Conservation (phyloP, 768 basidiomycete species). For the Lactifluus hygrophoroides region DNA sequence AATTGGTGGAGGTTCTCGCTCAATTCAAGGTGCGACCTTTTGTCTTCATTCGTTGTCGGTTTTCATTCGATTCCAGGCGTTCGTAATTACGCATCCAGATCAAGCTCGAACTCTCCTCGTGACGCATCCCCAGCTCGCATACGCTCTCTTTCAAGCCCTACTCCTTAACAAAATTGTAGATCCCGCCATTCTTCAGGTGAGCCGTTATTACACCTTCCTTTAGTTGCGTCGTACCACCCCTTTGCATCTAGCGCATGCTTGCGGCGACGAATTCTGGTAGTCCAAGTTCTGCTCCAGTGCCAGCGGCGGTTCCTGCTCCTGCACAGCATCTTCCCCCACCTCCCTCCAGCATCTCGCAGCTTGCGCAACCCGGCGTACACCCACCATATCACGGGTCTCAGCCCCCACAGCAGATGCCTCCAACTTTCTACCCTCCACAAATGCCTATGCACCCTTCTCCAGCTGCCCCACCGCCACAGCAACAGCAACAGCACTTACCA, state of each 20-base stretch:
- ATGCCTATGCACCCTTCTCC: conserved; percentile 29
- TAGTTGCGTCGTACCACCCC: neutral
- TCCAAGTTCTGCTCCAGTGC: conserved; percentile 5
- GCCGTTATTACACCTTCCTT: neutral
- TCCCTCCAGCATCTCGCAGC: conserved; percentile 23
- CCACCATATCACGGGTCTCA: conserved; percentile 14
- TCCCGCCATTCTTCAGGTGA: conserved; percentile 70
- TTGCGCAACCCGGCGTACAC: conserved; percentile 21
- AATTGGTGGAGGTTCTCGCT: conserved; percentile 89
- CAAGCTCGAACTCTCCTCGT: conserved; percentile 74
- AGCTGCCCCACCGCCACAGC: conserved; percentile 28
- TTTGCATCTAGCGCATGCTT: conserved; percentile 38
- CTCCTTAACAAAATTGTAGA: conserved; percentile 92
- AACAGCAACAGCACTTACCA: conserved; percentile 24
- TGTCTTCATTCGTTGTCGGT: neutral
- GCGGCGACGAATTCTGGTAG: conserved; percentile 28
- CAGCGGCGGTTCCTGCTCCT: conserved; percentile 19
- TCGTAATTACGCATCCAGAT: conserved; percentile 86
- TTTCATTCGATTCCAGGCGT: conserved; percentile 48
- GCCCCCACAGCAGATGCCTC: conserved; percentile 20
- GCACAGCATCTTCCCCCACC: conserved; percentile 22
- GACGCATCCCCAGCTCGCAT: conserved; percentile 86
- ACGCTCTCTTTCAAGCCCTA: conserved; percentile 92
- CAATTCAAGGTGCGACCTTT: conserved; percentile 82
- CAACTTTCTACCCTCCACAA: conserved; percentile 22